Evolutionary conservation across 2,329 filamentous ascomycete species (phyloP).

Genomic region (Aureobasidium leucospermi): DNA sequence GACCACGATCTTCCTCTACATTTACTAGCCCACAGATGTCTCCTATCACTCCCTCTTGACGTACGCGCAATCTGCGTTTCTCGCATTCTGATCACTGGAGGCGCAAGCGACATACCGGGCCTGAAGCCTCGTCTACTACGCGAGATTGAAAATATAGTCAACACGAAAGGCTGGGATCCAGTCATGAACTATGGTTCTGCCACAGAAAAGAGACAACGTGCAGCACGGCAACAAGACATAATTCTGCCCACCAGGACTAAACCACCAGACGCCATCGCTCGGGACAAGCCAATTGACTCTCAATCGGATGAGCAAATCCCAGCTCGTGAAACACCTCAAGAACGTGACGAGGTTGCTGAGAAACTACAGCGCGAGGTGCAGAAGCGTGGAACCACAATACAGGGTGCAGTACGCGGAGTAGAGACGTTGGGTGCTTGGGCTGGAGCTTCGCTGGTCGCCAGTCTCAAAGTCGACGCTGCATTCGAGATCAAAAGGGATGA

Average conservation of each 20-base stretch:
- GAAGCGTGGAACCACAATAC: conserved; percentile 35
- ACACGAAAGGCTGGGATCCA: conserved; percentile 66
- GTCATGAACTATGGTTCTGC: conserved; percentile 61
- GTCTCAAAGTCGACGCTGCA: conserved; percentile 61
- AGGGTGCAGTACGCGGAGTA: conserved; percentile 57
- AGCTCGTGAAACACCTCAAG: conserved; percentile 30
- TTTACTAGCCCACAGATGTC: conserved; percentile 64
- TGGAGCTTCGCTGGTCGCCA: conserved; percentile 63
- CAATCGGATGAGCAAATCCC: neutral
- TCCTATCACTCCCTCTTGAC: conserved; percentile 73
- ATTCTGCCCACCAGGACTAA: neutral
- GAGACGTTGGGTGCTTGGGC: conserved; percentile 68
- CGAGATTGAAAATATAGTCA: conserved; percentile 62
- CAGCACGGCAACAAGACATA: neutral
- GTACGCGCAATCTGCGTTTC: conserved; percentile 80
- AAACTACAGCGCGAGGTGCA: conserved; percentile 46
- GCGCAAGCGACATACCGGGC: conserved; percentile 70
- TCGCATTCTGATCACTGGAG: conserved; percentile 79
- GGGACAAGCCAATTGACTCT: neutral
- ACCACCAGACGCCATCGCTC: neutral
- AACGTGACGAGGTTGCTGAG: conserved; percentile 52
- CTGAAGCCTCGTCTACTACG: conserved; percentile 69
- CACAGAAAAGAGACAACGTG: neutral
- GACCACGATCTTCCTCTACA: conserved; percentile 80
- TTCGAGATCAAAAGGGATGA: conserved; percentile 64